Conservation (phyloP, 1,139 yeast genomes). For the Zygoascus sp. region DNA sequence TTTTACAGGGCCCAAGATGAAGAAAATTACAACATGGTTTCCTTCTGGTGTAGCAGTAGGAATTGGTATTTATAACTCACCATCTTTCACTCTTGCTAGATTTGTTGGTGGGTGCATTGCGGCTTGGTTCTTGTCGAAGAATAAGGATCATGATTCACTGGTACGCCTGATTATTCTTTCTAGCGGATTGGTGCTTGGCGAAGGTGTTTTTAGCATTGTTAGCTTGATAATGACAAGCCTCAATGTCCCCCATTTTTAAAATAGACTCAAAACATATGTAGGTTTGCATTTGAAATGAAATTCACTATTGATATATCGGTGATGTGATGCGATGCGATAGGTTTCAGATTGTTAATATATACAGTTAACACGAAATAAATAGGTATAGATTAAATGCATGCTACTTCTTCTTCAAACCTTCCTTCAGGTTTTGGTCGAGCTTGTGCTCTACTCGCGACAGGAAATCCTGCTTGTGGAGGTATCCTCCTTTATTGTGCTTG, state of each 20-base stretch:
- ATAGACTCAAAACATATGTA: neutral
- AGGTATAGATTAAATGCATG: neutral
- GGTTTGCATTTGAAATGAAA: neutral
- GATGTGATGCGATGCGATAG: no score
- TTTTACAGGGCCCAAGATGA: constrained; percentile 35
- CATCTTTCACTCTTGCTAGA: constrained; percentile 88
- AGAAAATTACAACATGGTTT: constrained; percentile 50
- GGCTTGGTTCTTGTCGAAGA: constrained; percentile 24
- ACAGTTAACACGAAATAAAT: constrained; percentile 9
- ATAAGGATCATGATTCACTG: constrained; percentile 41
- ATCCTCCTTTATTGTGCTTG: constrained; percentile 73
- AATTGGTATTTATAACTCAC: constrained; percentile 89
- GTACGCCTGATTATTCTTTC: constrained; percentile 80
- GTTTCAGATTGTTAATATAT: constrained; percentile 3
- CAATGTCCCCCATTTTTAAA: constrained; percentile 44
- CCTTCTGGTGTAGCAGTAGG: constrained; percentile 98
- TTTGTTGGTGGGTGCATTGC: constrained; percentile 84
- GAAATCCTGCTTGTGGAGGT: constrained; percentile 87
- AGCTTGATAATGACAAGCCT: constrained; percentile 74
- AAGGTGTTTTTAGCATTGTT: constrained; percentile 79
- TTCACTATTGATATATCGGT: no score
- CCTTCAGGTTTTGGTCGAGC: constrained; percentile 58
- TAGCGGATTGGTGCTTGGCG: constrained; percentile 90
- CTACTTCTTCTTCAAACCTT: constrained; percentile 43
- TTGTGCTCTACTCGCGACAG: constrained; percentile 68